These are phyloP conservation scores for Apiospora pterosperma DNA, from an alignment of 2,329 filamentous ascomycete species.

Conservation along the genomic window DNA sequence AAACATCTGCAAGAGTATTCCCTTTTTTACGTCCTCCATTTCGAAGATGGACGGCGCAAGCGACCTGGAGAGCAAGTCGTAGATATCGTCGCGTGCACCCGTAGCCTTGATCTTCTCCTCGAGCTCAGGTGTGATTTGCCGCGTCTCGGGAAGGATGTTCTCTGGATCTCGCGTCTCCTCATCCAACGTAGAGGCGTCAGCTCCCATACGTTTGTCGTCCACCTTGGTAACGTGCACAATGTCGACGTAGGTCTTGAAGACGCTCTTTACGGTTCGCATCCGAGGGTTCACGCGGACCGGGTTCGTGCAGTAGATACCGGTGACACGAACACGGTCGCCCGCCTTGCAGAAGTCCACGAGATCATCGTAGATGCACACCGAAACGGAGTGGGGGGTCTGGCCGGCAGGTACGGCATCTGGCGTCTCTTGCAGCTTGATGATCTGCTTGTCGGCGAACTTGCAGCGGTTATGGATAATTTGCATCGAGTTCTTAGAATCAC, in stretches of 20 bases:
- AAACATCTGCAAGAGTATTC: conserved; percentile 92
- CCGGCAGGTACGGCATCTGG: conserved; percentile 92
- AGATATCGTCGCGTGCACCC: conserved; percentile 78
- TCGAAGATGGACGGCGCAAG: conserved; percentile 95
- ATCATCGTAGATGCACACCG: conserved; percentile 93
- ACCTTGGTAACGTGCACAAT: conserved; percentile 95
- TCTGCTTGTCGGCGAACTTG: conserved; percentile 92
- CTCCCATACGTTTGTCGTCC: conserved; percentile 90
- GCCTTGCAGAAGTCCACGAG: conserved; percentile 97
- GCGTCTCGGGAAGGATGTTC: conserved; percentile 75
- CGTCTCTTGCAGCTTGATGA: conserved; percentile 97
- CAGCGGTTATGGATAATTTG: conserved; percentile 97
- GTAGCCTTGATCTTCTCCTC: conserved; percentile 84
- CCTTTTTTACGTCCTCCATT: conserved; percentile 98
- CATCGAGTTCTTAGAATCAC: conserved; percentile 90
- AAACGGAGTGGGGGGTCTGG: conserved; percentile 96
- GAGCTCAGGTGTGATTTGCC: conserved; percentile 81
- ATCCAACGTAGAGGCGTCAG: conserved; percentile 84
- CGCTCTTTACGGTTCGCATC: conserved; percentile 85
- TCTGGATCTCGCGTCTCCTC: conserved; percentile 70
- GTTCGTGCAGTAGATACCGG: conserved; percentile 93
- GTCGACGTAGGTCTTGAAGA: conserved; percentile 98
- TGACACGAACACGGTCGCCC: conserved; percentile 92
- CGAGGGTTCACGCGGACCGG: conserved; percentile 92
- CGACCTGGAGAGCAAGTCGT: conserved; percentile 86